A percentile compares a stretch with the other conserved stretches of the same genome.
These are phyloP conservation scores for Podaxis sp. DNA, from an alignment of 768 basidiomycete genomes.

Conservation along the genomic window DNA sequence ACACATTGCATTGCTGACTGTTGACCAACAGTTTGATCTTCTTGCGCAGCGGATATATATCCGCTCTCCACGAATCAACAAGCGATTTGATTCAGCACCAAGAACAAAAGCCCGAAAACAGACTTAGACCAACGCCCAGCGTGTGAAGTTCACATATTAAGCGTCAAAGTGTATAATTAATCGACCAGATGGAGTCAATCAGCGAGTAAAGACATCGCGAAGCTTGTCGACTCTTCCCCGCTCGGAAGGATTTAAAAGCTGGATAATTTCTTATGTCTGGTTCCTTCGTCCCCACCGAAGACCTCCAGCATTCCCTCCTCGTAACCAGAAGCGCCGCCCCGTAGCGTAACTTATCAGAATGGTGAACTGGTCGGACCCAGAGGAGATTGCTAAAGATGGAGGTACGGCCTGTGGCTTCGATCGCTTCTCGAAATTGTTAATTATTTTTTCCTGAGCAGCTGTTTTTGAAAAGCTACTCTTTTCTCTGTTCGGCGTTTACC, in stretches of 20 bases:
- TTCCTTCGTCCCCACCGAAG: slow-evolving; percentile 7
- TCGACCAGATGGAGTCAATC: background rate
- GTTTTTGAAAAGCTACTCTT: slow-evolving; percentile 61
- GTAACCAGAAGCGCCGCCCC: slow-evolving; percentile 1
- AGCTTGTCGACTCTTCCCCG: slow-evolving; percentile 5
- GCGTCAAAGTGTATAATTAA: background rate
- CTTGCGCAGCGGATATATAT: background rate
- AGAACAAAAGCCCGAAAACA: background rate
- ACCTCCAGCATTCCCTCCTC: background rate
- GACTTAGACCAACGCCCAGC: background rate
- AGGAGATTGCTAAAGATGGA: slow-evolving; percentile 41
- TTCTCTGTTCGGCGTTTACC: slow-evolving; percentile 60
- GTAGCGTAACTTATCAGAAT: slow-evolving; percentile 25
- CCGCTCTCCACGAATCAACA: slow-evolving; percentile 4
- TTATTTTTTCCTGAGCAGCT: slow-evolving; percentile 30
- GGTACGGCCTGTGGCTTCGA: slow-evolving; percentile 23
- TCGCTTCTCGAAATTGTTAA: background rate
- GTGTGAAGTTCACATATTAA: background rate
- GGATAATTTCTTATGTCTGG: background rate
- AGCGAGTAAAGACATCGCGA: background rate
- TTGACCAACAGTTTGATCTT: background rate
- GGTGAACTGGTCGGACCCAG: slow-evolving; percentile 50
- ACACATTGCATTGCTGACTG: background rate
- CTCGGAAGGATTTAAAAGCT: slow-evolving; percentile 9
- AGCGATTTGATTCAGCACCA: background rate